These are phyloP conservation scores for Fusarium protoensiforme DNA, from an alignment of 2,329 filamentous ascomycete genomes.

Conservation along the genomic window DNA sequence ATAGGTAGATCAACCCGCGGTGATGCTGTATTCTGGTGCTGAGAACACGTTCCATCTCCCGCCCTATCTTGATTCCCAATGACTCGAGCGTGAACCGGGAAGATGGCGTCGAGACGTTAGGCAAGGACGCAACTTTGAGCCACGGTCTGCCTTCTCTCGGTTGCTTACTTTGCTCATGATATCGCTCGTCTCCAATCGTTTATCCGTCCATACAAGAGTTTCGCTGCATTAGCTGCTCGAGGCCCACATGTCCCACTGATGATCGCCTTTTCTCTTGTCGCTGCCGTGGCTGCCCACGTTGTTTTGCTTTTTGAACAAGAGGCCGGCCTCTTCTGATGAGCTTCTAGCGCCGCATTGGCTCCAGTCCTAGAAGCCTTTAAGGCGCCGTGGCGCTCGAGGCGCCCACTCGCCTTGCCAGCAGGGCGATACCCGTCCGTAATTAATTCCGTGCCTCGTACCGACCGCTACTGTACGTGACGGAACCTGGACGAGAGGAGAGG, in stretches of 20 bases:
- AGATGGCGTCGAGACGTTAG: not conserved
- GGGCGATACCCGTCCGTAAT: slow-evolving; percentile 17
- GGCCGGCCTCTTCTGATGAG: slow-evolving; percentile 10
- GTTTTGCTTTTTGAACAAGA: slow-evolving; percentile 18
- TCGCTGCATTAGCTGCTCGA: not conserved
- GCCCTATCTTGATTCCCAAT: slow-evolving; percentile 21
- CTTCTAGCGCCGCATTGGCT: slow-evolving; percentile 29
- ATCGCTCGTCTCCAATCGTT: not conserved
- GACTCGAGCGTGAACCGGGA: slow-evolving; percentile 18
- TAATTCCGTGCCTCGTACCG: slow-evolving; percentile 1
- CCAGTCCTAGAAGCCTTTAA: not conserved
- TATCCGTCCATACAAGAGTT: not conserved
- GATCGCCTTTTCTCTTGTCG: slow-evolving; percentile 15
- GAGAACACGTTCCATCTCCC: not conserved
- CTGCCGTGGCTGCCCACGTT: slow-evolving; percentile 15
- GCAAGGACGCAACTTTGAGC: slow-evolving; percentile 10
- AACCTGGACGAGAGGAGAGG: not conserved
- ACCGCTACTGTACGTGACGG: not conserved
- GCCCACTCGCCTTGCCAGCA: not conserved
- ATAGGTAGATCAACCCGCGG: not conserved
- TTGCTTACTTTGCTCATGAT: not conserved
- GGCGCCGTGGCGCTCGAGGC: not conserved
- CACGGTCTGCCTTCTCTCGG: not conserved
- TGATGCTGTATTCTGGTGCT: not conserved
- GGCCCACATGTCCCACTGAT: slow-evolving; percentile 6